Percentiles rank a stretch among this genome's conserved stretches.
phyloP scores from a whole-genome alignment of 2,329 filamentous ascomycete genomes.

The Sporothrix inflata region DNA sequence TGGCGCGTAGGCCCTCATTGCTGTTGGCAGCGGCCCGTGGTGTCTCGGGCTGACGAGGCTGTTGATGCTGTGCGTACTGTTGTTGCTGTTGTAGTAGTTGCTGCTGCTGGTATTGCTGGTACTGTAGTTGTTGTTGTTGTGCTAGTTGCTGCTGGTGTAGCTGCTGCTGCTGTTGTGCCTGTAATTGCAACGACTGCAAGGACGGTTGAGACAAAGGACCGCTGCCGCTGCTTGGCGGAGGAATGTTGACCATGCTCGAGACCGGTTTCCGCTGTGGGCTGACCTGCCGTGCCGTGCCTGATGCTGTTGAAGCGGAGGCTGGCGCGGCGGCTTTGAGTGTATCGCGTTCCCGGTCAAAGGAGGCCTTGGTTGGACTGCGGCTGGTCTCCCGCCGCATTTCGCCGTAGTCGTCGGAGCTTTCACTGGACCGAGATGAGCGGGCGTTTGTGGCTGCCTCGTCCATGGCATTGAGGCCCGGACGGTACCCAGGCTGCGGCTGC shows the following conservation, averaged over 20 bases:
- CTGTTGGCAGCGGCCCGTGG: slow-evolving; percentile 30
- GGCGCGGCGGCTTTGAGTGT: slow-evolving; percentile 58
- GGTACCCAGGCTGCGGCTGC: slow-evolving; percentile 38
- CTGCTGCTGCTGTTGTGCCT: slow-evolving; percentile 25
- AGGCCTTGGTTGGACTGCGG: slow-evolving; percentile 58
- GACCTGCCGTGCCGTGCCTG: slow-evolving; percentile 55
- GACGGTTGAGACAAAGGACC: slow-evolving; percentile 50
- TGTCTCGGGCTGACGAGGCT: slow-evolving; percentile 32
- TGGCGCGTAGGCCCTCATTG: slow-evolving; percentile 45
- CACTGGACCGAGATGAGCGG: slow-evolving; percentile 59
- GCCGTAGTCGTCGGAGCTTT: slow-evolving; percentile 54
- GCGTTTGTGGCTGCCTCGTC: slow-evolving; percentile 82
- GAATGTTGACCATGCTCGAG: slow-evolving; percentile 36
- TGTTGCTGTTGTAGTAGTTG: slow-evolving; percentile 29
- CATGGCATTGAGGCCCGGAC: slow-evolving; percentile 69
- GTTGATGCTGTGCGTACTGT: slow-evolving; percentile 34
- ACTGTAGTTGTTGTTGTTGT: slow-evolving; percentile 33
- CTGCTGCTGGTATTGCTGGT: slow-evolving; percentile 27
- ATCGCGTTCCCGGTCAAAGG: slow-evolving; percentile 50
- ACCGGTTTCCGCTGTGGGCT: slow-evolving; percentile 65
- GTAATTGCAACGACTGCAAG: slow-evolving; percentile 45
- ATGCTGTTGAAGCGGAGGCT: slow-evolving; percentile 33
- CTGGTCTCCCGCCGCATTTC: slow-evolving; percentile 56
- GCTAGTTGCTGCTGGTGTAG: slow-evolving; percentile 26
- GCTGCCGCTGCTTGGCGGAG: slow-evolving; percentile 28